Evolutionary conservation across 2,329 filamentous ascomycete genomes (phyloP).

Genomic region (Fusarium albosuccineum): DNA sequence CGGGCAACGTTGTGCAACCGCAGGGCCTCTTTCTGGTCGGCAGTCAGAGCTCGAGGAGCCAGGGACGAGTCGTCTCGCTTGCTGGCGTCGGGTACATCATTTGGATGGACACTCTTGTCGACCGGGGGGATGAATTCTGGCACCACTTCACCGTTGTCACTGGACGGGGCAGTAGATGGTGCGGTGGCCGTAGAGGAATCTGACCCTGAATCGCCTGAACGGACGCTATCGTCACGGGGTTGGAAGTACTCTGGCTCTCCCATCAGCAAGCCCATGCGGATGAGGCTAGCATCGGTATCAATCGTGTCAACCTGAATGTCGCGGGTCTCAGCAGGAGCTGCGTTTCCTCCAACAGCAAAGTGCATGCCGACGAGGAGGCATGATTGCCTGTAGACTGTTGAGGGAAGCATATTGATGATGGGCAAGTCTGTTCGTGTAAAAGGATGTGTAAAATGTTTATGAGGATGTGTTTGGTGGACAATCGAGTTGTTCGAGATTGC

Average conservation of each 20-base stretch:
- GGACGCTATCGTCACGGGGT: neutral
- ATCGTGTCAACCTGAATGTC: neutral
- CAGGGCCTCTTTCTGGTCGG: slow-evolving; percentile 32
- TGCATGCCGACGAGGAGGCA: slow-evolving; percentile 25
- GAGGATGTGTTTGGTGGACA: neutral
- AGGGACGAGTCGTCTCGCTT: slow-evolving; percentile 11
- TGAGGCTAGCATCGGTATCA: neutral
- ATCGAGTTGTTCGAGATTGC: neutral
- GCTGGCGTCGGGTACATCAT: neutral
- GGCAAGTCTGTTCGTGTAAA: neutral
- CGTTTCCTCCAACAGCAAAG: slow-evolving; percentile 2
- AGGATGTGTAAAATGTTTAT: too few species aligned
- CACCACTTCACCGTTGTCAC: too few species aligned
- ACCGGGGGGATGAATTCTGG: neutral
- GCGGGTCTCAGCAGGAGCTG: slow-evolving; percentile 15
- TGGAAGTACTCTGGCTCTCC: neutral
- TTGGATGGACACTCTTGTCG: slow-evolving; percentile 4
- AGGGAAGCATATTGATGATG: slow-evolving; percentile 31
- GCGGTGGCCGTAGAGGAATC: neutral
- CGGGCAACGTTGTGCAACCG: slow-evolving; percentile 38
- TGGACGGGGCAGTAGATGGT: too few species aligned
- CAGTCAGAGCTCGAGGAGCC: slow-evolving; percentile 22
- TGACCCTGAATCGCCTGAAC: neutral
- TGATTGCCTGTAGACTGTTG: slow-evolving; percentile 10
- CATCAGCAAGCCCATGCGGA: too few species aligned